Percentiles rank a stretch among this genome's conserved stretches.
phyloP scores from a whole-genome alignment of 2,329 filamentous ascomycete species.

The Epichloe bromicola region DNA sequence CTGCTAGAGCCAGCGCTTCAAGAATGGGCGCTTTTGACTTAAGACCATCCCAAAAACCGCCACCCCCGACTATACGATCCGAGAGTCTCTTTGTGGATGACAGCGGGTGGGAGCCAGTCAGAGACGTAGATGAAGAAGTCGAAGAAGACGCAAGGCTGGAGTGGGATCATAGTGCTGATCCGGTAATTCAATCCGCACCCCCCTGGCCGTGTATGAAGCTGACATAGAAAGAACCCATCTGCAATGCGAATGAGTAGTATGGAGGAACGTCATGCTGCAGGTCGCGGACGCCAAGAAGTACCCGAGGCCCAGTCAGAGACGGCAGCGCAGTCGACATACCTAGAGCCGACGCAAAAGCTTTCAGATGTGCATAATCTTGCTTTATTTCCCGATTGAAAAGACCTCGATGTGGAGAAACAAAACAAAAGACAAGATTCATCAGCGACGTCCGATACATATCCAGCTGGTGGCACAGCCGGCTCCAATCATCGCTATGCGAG shows the following conservation, averaged over 20 bases:
- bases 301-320: conserved; percentile 7
- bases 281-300: conserved; percentile 10
- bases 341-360: conserved; percentile 63
- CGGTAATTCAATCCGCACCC: conserved; percentile 30
- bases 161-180: conserved; percentile 59
- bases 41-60: conserved; percentile 40
- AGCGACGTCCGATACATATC: conserved; percentile 36
- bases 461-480: conserved; percentile 90
- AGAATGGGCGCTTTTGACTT: conserved; percentile 28
- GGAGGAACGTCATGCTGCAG: conserved; percentile 13
- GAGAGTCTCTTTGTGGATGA: conserved; percentile 67
- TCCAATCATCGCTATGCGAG: conserved; percentile 48
- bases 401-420: background rate
- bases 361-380: conserved; percentile 47
- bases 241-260: conserved; percentile 30
- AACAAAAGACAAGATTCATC: background rate
- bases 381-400: conserved; percentile 25
- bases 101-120: conserved; percentile 61
- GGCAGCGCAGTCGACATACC: conserved; percentile 17
- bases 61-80: conserved; percentile 44
- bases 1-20: conserved; percentile 22
- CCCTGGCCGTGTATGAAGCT: conserved; percentile 10
- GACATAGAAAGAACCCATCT: conserved; percentile 29
- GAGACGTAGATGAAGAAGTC: conserved; percentile 44
- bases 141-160: conserved; percentile 55